Conservation (phyloP, 106 monocot genomes). For the Platanthera zijinensis region DNA sequence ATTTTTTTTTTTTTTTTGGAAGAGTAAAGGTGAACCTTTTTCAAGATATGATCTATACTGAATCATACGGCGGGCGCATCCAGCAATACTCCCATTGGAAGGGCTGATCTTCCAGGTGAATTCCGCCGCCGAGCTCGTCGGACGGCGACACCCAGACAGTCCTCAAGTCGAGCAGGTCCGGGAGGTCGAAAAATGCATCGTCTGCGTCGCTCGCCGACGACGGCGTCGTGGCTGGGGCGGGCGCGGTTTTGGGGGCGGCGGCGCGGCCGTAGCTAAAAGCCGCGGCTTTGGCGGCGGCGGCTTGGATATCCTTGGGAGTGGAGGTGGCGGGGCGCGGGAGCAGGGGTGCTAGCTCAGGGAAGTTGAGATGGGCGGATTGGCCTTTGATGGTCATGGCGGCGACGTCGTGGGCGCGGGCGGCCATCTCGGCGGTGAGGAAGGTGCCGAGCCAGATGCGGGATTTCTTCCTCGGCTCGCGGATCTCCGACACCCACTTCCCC, state of each 20-base stretch:
- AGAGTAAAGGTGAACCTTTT: too few relatives aligned
- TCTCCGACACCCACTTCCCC: slow-evolving; percentile 91
- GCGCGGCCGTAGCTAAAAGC: slow-evolving; percentile 8
- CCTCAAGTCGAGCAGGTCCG: slow-evolving; percentile 27
- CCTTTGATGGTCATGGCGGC: slow-evolving; percentile 78
- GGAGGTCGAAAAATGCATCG: slow-evolving; percentile 42
- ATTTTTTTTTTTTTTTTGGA: too few relatives aligned
- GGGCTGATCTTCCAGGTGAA: neutral
- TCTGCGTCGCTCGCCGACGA: slow-evolving; percentile 9
- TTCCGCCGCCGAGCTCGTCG: too few relatives aligned
- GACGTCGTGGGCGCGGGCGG: slow-evolving; percentile 83
- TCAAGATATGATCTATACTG: too few relatives aligned
- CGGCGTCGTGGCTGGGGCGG: neutral
- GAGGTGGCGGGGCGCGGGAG: slow-evolving; percentile 59
- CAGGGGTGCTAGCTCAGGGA: slow-evolving; percentile 46
- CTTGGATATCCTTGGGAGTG: slow-evolving; percentile 77
- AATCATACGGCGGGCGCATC: too few relatives aligned
- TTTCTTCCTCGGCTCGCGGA: slow-evolving; percentile 80
- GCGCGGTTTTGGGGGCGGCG: neutral
- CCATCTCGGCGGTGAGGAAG: slow-evolving; percentile 79
- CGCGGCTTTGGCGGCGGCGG: slow-evolving; percentile 58
- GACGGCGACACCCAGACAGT: neutral
- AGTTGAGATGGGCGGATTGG: slow-evolving; percentile 56
- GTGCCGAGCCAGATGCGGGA: slow-evolving; percentile 90
- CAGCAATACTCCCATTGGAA: neutral